Evolutionary conservation across 1,284 basidiomycete species (phyloP), one percentile per base, ranked within the genome.

Genomic region (Ceratobasidium sp.): DNA sequence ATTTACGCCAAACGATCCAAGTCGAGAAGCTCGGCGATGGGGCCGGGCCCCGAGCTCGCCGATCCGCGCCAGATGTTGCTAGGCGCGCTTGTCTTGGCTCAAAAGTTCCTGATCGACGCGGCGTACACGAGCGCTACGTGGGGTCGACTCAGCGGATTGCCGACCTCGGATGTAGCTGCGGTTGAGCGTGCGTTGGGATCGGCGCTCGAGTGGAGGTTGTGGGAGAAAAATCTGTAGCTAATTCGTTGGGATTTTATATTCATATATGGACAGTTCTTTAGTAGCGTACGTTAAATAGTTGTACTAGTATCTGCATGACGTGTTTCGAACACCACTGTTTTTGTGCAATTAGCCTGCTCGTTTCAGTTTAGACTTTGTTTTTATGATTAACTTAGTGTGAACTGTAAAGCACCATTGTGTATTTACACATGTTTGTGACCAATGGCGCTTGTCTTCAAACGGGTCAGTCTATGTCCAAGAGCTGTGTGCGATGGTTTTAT

Each of bases 21-120:
- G 10, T 62, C 60, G 41, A 46, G 60, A 48, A 55, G 28, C 50
- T 16, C 50, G 64, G 26, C n/a, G 48, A 18, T n/a, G 6, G n/a
- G 30, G 3, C 48, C 32, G 26, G 53, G 26, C 9, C 52, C 52
- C 53, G 65, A 57, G 39, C 65, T 69, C 3, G 65, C 53, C 52
- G 65, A 69, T 32, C 65, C 65, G 10, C 65, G 65, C n/a, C 65
- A 69, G 39, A 69, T 69, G 65, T 23, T 69, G 3, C 50, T 69
- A 10, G 65, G 52, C 36, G 34, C 65, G 30, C 65, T 69, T 34
- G 65, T 69, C 9, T 52, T 69, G 8, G 52, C 65, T 14, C 65
- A 69, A 58, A 69, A 69, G 65, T 69, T 69, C 26, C 36, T 69
- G 28, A 43, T 69, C 18, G 65, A 69, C 28, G 65, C 65, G 39